A percentile compares a stretch with the other conserved stretches of the same genome.
These are phyloP conservation scores for Graphium sp. DNA, from an alignment of 2,329 filamentous ascomycete genomes.

Conservation along the genomic window DNA sequence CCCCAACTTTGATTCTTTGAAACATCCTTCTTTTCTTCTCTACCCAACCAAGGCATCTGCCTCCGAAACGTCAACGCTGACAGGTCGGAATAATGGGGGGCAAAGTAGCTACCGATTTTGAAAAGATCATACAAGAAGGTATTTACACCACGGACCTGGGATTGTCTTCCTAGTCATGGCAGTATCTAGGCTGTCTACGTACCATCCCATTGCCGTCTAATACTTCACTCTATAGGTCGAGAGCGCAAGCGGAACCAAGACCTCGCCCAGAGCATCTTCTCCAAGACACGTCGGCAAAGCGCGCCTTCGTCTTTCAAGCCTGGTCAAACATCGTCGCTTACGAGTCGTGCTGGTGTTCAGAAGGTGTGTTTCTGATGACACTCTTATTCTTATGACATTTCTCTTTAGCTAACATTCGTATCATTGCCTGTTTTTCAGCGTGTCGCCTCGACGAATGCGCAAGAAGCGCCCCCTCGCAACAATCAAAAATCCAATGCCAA, in stretches of 20 bases:
- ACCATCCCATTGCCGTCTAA: neutral
- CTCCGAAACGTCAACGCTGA: no score
- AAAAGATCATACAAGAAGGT: conserved; percentile 38
- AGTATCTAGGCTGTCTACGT: neutral
- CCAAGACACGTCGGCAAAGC: conserved; percentile 39
- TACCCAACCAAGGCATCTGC: no score
- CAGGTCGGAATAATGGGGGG: no score
- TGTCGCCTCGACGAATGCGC: conserved; percentile 4
- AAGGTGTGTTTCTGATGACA: no score
- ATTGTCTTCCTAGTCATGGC: neutral
- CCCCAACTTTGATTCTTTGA: no score
- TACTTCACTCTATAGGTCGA: conserved; percentile 25
- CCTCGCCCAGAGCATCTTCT: conserved; percentile 58
- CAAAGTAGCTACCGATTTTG: conserved; percentile 29
- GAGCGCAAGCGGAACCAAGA: conserved; percentile 55
- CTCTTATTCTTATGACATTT: no score
- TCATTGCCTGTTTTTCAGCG: neutral
- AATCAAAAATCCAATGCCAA: conserved; percentile 49
- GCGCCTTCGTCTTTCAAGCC: conserved; percentile 31
- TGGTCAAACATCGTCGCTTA: conserved; percentile 36
- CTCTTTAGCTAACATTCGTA: no score
- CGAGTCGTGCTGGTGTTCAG: conserved; percentile 55
- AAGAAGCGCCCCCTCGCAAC: conserved; percentile 10
- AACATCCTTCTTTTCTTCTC: no score
- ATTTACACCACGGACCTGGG: conserved; percentile 4